Conservation (phyloP, 192 early-diverging fungal genomes). For the Rhizophagus sp. region DNA sequence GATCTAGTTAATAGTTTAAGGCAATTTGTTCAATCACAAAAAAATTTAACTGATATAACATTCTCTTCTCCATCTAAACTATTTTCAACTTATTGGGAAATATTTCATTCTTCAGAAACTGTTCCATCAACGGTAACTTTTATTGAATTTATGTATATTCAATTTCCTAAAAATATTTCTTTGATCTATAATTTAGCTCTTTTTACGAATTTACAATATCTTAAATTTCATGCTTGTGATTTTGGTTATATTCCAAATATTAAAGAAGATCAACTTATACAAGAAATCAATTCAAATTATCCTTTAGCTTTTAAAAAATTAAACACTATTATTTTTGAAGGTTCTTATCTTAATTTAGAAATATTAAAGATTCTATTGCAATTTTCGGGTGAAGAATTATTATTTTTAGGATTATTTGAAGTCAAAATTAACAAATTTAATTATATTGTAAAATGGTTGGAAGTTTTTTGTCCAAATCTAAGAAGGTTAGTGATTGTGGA, state of each 20-base stretch:
- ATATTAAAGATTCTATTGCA: not conserved
- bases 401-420: not conserved
- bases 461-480: not conserved
- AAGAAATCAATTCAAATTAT: not conserved
- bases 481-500: not conserved
- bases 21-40: not conserved
- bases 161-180: not conserved
- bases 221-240: not conserved
- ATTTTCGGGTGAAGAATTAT: not conserved
- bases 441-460: not conserved
- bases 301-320: not conserved
- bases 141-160: not conserved
- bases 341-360: not conserved
- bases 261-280: not conserved
- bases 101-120: not conserved
- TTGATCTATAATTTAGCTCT: not conserved
- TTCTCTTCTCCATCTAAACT: not conserved
- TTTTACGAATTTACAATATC: not conserved
- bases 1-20: not conserved
- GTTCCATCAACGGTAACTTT: not conserved
- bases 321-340: not conserved
- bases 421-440: not conserved
- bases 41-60: not conserved
- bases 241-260: not conserved
- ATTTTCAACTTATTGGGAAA: not conserved